These are phyloP conservation scores for Scedosporium apiospermum DNA, from an alignment of 2,329 filamentous ascomycete species.

Conservation along the genomic window DNA sequence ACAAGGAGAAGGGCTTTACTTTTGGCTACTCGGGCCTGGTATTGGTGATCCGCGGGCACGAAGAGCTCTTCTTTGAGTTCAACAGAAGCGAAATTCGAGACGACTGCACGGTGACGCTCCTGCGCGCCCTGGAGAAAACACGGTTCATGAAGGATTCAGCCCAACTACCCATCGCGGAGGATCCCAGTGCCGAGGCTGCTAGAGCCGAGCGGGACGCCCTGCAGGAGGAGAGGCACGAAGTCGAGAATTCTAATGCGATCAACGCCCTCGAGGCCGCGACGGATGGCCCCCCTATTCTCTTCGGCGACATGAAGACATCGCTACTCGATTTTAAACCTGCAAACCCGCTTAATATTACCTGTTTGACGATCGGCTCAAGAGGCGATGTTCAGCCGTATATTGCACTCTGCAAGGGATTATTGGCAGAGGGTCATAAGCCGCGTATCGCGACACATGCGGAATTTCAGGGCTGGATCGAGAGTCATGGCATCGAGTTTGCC, in stretches of 20 bases:
- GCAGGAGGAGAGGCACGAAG: constrained; percentile 38
- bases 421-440: constrained; percentile 77
- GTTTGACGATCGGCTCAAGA: constrained; percentile 88
- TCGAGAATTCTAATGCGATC: constrained; percentile 22
- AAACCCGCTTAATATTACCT: constrained; percentile 73
- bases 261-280: constrained; percentile 17
- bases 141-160: constrained; percentile 63
- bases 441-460: constrained; percentile 88
- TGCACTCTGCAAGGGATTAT: constrained; percentile 80
- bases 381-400: constrained; percentile 98
- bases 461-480: constrained; percentile 80
- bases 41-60: constrained; percentile 85
- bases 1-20: constrained; percentile 91
- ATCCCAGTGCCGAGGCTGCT: constrained; percentile 62
- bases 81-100: constrained; percentile 67
- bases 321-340: constrained; percentile 86
- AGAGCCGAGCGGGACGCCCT: constrained; percentile 74
- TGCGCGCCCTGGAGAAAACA: constrained; percentile 65
- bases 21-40: constrained; percentile 87
- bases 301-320: constrained; percentile 82
- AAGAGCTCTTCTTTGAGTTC: constrained; percentile 96
- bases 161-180: constrained; percentile 56
- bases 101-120: constrained; percentile 75
- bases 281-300: constrained; percentile 67
- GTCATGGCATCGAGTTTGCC: constrained; percentile 89